phyloP scores from a whole-genome alignment of 164 flowering plant species.

The Liquidambar formosana region DNA sequence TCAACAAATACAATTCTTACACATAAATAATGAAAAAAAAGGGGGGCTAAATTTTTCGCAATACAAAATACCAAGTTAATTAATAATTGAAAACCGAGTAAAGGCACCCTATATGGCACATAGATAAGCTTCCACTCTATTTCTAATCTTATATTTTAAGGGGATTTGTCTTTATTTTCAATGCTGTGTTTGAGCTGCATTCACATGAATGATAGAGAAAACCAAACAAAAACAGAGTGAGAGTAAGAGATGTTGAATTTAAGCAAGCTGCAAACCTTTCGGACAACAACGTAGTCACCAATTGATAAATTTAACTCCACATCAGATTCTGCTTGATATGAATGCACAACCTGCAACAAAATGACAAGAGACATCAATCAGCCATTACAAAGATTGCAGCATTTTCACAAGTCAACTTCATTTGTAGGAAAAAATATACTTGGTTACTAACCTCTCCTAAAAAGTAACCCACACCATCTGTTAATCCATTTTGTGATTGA shows the following conservation, averaged over 20 bases:
- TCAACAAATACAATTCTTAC: too few species aligned
- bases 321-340: conserved; percentile 80
- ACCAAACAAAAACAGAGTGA: too few species aligned
- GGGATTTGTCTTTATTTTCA: too few species aligned
- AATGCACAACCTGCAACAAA: conserved; percentile 59
- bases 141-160: too few species aligned
- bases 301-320: conserved; percentile 75
- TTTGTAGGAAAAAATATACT: background rate
- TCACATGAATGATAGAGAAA: too few species aligned
- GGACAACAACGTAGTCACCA: conserved; percentile 86
- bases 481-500: conserved; percentile 44
- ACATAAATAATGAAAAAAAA: too few species aligned
- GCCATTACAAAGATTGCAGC: background rate
- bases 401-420: background rate
- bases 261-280: conserved; percentile 62
- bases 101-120: too few species aligned
- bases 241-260: background rate
- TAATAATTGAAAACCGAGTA: too few species aligned
- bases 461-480: conserved; percentile 68
- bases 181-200: too few species aligned
- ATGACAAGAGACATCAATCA: background rate
- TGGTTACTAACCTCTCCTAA: conserved; percentile 70
- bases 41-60: too few species aligned
- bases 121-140: too few species aligned
- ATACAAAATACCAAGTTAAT: too few species aligned